Conservation (phyloP, 208 protist genomes). For the Trypanosoma platydactyli region DNA sequence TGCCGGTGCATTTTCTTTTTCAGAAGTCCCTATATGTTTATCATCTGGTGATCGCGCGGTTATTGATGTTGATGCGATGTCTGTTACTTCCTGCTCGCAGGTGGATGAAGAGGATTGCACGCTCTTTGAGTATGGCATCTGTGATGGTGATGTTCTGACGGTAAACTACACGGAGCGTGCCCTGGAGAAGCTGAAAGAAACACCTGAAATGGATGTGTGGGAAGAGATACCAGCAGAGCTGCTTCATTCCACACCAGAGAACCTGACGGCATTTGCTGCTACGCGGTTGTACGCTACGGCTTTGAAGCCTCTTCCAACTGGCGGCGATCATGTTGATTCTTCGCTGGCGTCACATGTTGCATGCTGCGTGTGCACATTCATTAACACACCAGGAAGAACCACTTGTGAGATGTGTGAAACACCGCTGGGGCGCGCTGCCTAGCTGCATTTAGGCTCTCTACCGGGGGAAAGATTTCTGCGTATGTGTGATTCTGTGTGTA, state of each 20-base stretch:
- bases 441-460: not conserved
- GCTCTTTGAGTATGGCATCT: constrained; percentile 66
- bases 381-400: constrained; percentile 62
- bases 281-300: constrained; percentile 40
- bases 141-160: constrained; percentile 60
- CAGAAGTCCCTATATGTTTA: not conserved
- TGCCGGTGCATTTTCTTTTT: not conserved
- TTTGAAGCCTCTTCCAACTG: not conserved
- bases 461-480: too few relatives aligned
- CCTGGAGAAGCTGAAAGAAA: constrained; percentile 31
- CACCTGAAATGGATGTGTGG: constrained; percentile 46
- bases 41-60: not conserved
- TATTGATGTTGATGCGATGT: not conserved
- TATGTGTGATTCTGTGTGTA: not conserved
- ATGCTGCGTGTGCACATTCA: constrained; percentile 74
- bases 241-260: constrained; percentile 29
- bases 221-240: constrained; percentile 61
- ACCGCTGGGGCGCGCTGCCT: constrained; percentile 31
- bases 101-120: constrained; percentile 38
- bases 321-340: not conserved
- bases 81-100: not conserved
- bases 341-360: constrained; percentile 26
- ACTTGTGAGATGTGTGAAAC: constrained; percentile 85
- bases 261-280: constrained; percentile 35
- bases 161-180: constrained; percentile 51